phyloP scores from a whole-genome alignment of 805 yeast genomes.

The Metschnikowia peoriensis region DNA sequence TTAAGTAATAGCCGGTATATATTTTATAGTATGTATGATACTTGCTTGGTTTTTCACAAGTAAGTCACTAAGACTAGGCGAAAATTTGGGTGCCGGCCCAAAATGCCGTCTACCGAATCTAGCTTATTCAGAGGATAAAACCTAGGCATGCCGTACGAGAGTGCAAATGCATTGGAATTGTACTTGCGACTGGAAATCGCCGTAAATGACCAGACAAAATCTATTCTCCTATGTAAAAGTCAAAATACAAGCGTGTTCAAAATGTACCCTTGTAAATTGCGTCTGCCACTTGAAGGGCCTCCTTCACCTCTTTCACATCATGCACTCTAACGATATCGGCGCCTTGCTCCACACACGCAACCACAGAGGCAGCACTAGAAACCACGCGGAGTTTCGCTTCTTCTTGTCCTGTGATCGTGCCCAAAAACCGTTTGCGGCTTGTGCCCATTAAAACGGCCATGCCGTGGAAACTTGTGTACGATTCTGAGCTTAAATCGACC shows the following conservation, averaged over 20 bases:
- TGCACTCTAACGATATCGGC: slow-evolving; percentile 87
- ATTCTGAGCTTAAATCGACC: slow-evolving; percentile 13
- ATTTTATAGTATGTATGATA: too few relatives aligned
- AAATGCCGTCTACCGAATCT: too few relatives aligned
- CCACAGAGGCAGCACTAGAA: slow-evolving; percentile 74
- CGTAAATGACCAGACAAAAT: too few relatives aligned
- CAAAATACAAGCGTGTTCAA: neutral
- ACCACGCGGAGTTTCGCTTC: slow-evolving; percentile 60
- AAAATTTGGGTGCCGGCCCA: too few relatives aligned
- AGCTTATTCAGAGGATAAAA: too few relatives aligned
- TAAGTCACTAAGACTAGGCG: too few relatives aligned
- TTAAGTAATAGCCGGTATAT: too few relatives aligned
- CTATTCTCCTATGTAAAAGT: too few relatives aligned
- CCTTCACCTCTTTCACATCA: slow-evolving; percentile 59
- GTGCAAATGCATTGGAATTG: too few relatives aligned
- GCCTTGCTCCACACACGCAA: slow-evolving; percentile 70
- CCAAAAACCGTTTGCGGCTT: slow-evolving; percentile 84
- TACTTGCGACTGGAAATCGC: too few relatives aligned
- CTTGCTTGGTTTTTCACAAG: too few relatives aligned
- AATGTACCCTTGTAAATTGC: slow-evolving; percentile 49
- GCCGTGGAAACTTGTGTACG: slow-evolving; percentile 45
- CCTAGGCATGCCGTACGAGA: too few relatives aligned
- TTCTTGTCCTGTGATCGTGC: slow-evolving; percentile 59
- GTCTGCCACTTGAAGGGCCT: slow-evolving; percentile 60
- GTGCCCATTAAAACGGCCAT: slow-evolving; percentile 81